Evolutionary conservation across 768 basidiomycete species (phyloP).

Genomic region (Chalciporus chontae): DNA sequence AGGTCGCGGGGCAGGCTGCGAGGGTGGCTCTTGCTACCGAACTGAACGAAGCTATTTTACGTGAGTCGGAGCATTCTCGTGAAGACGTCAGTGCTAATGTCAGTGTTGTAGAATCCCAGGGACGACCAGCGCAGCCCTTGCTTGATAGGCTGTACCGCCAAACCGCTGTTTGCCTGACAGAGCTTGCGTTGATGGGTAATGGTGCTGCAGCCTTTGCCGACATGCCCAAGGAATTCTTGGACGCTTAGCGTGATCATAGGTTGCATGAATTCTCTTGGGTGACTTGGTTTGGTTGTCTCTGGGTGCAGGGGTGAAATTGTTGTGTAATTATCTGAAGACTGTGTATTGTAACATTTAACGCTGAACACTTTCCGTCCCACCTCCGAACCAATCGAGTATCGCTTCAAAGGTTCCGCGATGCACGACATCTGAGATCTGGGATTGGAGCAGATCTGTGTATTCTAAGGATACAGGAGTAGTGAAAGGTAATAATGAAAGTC

Average conservation of each 20-base stretch:
- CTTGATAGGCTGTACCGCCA: constrained; percentile 80
- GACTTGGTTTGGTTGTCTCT: not conserved
- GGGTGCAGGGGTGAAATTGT: constrained; percentile 1
- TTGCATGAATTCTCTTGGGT: not conserved
- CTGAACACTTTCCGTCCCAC: constrained; percentile 5
- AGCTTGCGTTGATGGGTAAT: constrained; percentile 68
- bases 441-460: constrained; percentile 15
- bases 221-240: constrained; percentile 69
- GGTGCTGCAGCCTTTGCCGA: constrained; percentile 83
- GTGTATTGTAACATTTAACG: constrained; percentile 11
- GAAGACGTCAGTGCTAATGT: constrained; percentile 1
- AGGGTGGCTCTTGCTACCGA: constrained; percentile 67
- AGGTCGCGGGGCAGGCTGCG: constrained; percentile 66
- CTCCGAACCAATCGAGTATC: not conserved
- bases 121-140: constrained; percentile 63
- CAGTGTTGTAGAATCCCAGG: constrained; percentile 62
- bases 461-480: constrained; percentile 32
- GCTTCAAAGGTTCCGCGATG: not conserved
- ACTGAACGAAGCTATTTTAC: constrained; percentile 78
- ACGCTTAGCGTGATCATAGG: constrained; percentile 28
- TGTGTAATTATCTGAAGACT: not conserved
- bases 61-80: constrained; percentile 40
- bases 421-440: constrained; percentile 8
- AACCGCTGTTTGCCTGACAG: constrained; percentile 60
- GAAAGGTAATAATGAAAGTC: constrained; percentile 3